Conservation (phyloP, 108 stramenopile species). For the Conticribra guillardii region DNA sequence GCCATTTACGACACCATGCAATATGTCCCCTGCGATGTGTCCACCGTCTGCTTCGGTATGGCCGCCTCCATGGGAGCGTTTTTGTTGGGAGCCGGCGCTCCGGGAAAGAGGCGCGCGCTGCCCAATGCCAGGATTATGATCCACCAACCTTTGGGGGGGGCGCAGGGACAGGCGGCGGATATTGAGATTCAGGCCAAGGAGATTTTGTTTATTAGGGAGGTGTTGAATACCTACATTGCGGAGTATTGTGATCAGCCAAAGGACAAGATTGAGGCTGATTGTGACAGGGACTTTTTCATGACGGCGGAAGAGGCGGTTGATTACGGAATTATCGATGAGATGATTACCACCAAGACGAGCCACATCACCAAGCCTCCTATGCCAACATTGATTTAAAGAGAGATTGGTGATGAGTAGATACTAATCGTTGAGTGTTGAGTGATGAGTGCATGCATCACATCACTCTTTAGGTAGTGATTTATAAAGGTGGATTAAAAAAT, state of each 20-base stretch:
- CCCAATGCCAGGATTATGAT: conserved; percentile 98
- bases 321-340: conserved; percentile 98
- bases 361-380: conserved; percentile 84
- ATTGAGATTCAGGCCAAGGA: conserved; percentile 99
- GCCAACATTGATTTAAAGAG: conserved; percentile 71
- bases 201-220: conserved; percentile 91
- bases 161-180: conserved; percentile 95
- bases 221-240: conserved; percentile 92
- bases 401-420: too few species aligned
- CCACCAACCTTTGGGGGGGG: conserved; percentile 97
- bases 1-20: conserved; percentile 98
- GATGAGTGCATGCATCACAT: too few species aligned
- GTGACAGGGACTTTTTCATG: conserved; percentile 97
- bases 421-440: too few species aligned
- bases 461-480: too few species aligned
- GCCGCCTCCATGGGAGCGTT: conserved; percentile 97
- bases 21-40: conserved; percentile 95
- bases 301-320: conserved; percentile 93
- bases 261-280: conserved; percentile 95
- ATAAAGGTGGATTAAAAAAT: too few species aligned
- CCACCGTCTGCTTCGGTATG: conserved; percentile 98
- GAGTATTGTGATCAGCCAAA: conserved; percentile 92
- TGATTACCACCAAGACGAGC: conserved; percentile 93
- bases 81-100: conserved; percentile 89
- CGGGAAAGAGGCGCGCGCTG: conserved; percentile 87